Evolutionary conservation across 2,329 filamentous ascomycete species (phyloP), one percentile per base, ranked within the genome.

Genomic region (Alternaria brassicae): DNA sequence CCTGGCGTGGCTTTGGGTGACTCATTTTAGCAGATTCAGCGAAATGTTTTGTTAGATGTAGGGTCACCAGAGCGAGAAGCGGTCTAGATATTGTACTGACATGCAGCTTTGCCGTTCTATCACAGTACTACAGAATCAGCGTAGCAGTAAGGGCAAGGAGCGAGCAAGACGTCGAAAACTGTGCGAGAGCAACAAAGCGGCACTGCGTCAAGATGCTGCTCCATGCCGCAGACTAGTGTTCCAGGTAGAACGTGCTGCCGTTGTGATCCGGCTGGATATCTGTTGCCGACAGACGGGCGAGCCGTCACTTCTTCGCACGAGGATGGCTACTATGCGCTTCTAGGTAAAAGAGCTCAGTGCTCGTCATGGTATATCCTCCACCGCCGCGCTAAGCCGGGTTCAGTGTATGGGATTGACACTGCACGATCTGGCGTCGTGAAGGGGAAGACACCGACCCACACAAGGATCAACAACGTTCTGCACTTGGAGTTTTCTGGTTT

Each of bases 81-180:
- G 6, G 21, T 28, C 27, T 56, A 56, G 42, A 56, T 56, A 56
- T 28, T 50, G 8, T 28, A 25, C n/a, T 42, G 5, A 19, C 36
- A 53, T 12, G 36, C 5, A 28, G 21, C 30, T 56, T 50, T 56
- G 5, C 5, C 12, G 21, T 47, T 36, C 28, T 23, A 19, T 42
- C n/a, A 6, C 19, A 52, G n/a, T 37, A 53, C 21, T 12, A 25
- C 19, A 10, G 3, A 37, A n/a, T 37, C 8, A 30, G 5, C 13
- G 21, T 34, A 55, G 13, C 27, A 55, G 34, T 19, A 55, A 19
- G 6, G 5, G 28, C 15, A 55, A n/a, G 48, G n/a, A n/a, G n/a
- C n/a, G n/a, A n/a, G 5, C 2, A 3, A 55, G 42, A 36, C 10
- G 1, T 54, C n/a, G 9, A 39, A 9, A 15, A 37, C 42, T 40